These are phyloP conservation scores for Auxenochlorella protothecoides DNA, from an alignment of 139 green algal genomes.

Conservation along the genomic window DNA sequence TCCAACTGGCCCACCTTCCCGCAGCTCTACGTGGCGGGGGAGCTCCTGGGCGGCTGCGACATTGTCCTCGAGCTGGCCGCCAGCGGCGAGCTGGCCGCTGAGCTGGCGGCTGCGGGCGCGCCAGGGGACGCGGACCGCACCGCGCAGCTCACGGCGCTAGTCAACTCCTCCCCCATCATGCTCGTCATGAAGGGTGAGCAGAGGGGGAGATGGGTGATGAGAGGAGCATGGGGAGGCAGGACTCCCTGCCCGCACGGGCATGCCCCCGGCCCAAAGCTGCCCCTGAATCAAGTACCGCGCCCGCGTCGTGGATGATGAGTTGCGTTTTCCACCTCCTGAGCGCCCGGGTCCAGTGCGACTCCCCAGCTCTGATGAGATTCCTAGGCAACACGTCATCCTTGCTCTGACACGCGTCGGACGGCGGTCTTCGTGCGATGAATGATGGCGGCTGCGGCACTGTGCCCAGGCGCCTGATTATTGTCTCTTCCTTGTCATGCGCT, in stretches of 20 bases:
- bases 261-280: too few species aligned
- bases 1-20: slow-evolving; percentile 86
- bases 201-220: too few species aligned
- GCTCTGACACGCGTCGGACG: slow-evolving; percentile 9
- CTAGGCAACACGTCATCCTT: slow-evolving; percentile 10
- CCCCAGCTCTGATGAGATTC: too few species aligned
- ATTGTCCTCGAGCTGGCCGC: slow-evolving; percentile 65
- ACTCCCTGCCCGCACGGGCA: too few species aligned
- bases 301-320: too few species aligned
- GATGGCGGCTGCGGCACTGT: neutral
- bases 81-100: slow-evolving; percentile 22
- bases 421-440: neutral
- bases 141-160: too few species aligned
- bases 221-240: too few species aligned
- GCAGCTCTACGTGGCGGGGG: slow-evolving; percentile 73
- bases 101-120: neutral
- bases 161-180: neutral
- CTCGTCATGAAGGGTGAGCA: neutral
- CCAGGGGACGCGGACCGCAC: too few species aligned
- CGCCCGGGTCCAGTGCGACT: too few species aligned
- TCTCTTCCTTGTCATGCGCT: too few species aligned
- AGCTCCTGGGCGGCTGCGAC: slow-evolving; percentile 82
- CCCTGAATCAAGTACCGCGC: too few species aligned
- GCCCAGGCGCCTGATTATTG: neutral
- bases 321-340: too few species aligned